These are phyloP conservation scores for Eremomyces bilateralis DNA, from an alignment of 495 filamentous ascomycete genomes.

Conservation along the genomic window DNA sequence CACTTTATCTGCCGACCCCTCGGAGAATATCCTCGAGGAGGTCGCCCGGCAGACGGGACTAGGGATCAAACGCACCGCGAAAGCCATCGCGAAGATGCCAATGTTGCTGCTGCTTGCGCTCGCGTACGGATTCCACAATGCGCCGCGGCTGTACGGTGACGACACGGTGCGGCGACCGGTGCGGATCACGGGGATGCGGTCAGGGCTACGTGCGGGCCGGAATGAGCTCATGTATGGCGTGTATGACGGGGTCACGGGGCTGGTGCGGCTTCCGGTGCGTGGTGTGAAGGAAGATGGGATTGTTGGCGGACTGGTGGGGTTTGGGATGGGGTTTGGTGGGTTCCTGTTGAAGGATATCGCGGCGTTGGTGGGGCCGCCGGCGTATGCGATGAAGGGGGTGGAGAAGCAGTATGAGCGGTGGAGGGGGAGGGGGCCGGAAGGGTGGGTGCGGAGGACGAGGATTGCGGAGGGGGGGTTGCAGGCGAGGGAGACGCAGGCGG, in stretches of 20 bases:
- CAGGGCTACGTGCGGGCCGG: slow-evolving; percentile 42
- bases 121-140: slow-evolving; percentile 66
- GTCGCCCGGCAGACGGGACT: slow-evolving; percentile 9
- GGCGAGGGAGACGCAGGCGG: slow-evolving; percentile 8
- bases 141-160: slow-evolving; percentile 38
- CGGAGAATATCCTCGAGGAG: slow-evolving; percentile 7
- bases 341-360: slow-evolving; percentile 49
- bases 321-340: slow-evolving; percentile 55
- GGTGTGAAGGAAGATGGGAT: slow-evolving; percentile 38
- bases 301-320: slow-evolving; percentile 38
- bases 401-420: slow-evolving; percentile 16
- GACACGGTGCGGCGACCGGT: slow-evolving; percentile 27
- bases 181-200: slow-evolving; percentile 43
- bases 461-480: slow-evolving; percentile 5
- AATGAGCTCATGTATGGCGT: slow-evolving; percentile 49
- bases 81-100: slow-evolving; percentile 20
- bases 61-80: slow-evolving; percentile 14
- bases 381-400: slow-evolving; percentile 45
- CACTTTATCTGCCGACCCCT: slow-evolving; percentile 27
- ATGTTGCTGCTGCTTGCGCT: slow-evolving; percentile 54
- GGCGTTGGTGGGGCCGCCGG: slow-evolving; percentile 39
- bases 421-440: slow-evolving; percentile 13
- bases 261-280: slow-evolving; percentile 41
- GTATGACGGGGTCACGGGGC: slow-evolving; percentile 49
- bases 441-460: slow-evolving; percentile 8